Conservation (phyloP, 768 basidiomycete genomes). For the Strobilomyces dryophilus region DNA sequence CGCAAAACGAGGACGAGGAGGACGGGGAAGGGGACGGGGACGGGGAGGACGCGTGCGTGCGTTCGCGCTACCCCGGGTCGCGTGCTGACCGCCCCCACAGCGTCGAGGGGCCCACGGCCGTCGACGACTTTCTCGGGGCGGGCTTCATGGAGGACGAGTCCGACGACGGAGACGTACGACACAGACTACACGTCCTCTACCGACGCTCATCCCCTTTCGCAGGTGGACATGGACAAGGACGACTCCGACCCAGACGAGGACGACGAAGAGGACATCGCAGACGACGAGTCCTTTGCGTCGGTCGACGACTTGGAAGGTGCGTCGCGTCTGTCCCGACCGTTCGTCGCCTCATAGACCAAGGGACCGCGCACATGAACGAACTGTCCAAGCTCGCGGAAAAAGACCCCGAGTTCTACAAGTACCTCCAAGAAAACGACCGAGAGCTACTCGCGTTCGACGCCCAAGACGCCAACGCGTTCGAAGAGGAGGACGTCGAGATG, state of each 20-base stretch:
- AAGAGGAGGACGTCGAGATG: conserved; percentile 43
- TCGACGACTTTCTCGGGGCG: conserved; percentile 72
- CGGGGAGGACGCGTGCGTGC: conserved; percentile 12
- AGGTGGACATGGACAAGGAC: conserved; percentile 24
- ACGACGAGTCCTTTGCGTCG: conserved; percentile 70
- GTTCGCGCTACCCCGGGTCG: background rate
- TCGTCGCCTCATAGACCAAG: conserved; percentile 51
- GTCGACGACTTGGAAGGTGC: conserved; percentile 74
- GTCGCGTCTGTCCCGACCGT: background rate
- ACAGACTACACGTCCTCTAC: conserved; percentile 1
- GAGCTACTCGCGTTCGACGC: conserved; percentile 83
- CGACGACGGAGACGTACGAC: conserved; percentile 37
- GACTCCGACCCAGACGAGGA: conserved; percentile 40
- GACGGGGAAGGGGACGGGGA: conserved; percentile 18
- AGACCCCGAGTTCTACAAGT: conserved; percentile 99
- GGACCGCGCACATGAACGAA: conserved; percentile 69
- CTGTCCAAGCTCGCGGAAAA: conserved; percentile 88
- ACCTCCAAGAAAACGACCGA: conserved; percentile 90
- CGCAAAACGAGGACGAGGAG: conserved; percentile 31
- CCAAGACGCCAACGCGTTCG: conserved; percentile 44
- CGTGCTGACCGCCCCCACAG: conserved; percentile 7
- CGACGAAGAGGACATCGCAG: conserved; percentile 39
- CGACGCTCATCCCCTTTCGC: conserved; percentile 9
- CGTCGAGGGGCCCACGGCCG: conserved; percentile 48
- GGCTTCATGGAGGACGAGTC: conserved; percentile 67